A percentile compares a stretch with the other conserved stretches of the same genome.
phyloP scores from a whole-genome alignment of 73 alveolate species.

The Paramecium pentaurelia region DNA sequence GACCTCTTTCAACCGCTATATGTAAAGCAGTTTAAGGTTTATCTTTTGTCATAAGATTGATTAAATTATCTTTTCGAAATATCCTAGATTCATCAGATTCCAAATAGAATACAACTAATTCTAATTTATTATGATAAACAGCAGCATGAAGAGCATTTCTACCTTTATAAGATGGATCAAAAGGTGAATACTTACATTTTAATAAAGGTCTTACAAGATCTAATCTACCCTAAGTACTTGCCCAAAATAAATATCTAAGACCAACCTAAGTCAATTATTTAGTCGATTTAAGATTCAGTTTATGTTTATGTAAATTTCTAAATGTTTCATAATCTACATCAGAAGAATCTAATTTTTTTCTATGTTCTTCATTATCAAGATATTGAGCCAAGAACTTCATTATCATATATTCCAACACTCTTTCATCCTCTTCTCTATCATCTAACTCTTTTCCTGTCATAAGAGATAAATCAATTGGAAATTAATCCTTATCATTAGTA shows the following conservation, averaged over 20 bases:
- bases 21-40: background rate
- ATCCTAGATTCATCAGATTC: background rate
- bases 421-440: background rate
- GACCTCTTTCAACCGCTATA: background rate
- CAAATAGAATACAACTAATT: background rate
- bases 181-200: background rate
- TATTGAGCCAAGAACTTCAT: background rate
- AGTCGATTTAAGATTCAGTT: background rate
- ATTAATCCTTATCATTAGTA: background rate
- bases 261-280: background rate
- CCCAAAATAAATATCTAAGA: background rate
- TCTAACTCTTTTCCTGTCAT: background rate
- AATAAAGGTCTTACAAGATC: background rate
- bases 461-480: background rate
- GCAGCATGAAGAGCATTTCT: constrained; percentile 10
- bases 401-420: background rate
- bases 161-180: background rate
- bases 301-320: background rate
- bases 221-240: background rate
- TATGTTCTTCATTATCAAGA: background rate
- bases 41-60: background rate
- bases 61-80: background rate
- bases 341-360: background rate
- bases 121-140: background rate
- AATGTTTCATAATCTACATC: background rate